These are phyloP conservation scores for Trichoderma atrobrunneum DNA, from an alignment of 2,329 filamentous ascomycete species.

Conservation along the genomic window DNA sequence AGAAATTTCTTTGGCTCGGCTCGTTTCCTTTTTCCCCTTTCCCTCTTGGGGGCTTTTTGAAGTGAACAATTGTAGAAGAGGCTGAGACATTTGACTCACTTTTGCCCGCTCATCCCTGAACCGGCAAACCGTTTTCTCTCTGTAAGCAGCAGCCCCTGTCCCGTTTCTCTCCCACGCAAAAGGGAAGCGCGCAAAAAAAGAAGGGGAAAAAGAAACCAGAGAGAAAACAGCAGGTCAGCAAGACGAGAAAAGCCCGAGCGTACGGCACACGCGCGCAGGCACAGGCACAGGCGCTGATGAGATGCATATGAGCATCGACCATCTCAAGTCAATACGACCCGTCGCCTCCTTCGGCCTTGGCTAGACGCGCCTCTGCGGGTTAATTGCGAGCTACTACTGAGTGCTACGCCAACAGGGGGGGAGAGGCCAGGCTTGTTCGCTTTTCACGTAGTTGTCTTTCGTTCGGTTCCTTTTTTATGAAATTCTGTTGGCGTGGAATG, in stretches of 20 bases:
- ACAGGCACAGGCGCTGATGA: background rate
- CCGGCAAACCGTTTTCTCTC: background rate
- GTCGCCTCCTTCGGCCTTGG: background rate
- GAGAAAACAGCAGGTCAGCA: background rate
- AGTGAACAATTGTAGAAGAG: background rate
- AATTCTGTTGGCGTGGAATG: background rate
- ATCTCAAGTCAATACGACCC: background rate
- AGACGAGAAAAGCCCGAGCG: background rate
- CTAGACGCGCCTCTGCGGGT: background rate
- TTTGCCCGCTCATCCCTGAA: background rate
- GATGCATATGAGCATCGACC: slow-evolving; percentile 15
- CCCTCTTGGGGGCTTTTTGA: background rate
- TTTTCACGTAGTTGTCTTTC: background rate
- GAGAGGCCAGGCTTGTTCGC: background rate
- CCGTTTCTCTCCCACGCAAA: background rate
- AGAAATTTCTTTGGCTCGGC: background rate
- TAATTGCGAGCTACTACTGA: background rate
- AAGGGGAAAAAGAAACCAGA: background rate
- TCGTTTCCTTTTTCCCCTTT: background rate
- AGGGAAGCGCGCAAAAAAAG: background rate
- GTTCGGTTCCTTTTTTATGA: background rate
- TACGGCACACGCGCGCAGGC: background rate
- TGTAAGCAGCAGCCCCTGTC: background rate
- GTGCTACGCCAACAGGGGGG: background rate
- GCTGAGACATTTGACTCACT: background rate